Evolutionary conservation across 192 early-diverging fungal species (phyloP).

Genomic region (Podila clonocystis): DNA sequence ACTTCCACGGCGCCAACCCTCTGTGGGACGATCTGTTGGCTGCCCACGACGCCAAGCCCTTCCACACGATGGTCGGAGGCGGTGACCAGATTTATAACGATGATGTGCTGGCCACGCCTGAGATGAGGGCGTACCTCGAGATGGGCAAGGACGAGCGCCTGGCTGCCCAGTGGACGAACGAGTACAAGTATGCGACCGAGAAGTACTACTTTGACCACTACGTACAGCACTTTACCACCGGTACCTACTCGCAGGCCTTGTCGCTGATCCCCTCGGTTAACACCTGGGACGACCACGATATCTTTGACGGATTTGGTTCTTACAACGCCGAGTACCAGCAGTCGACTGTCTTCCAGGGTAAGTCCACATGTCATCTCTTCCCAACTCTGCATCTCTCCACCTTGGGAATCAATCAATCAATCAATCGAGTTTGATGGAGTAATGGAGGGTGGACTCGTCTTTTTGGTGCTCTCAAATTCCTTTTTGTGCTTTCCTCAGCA

Average conservation of each 20-base stretch:
- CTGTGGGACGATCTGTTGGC: conserved; percentile 77
- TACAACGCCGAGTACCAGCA: conserved; percentile 82
- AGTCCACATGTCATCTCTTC: conserved; percentile 4
- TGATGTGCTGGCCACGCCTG: conserved; percentile 50
- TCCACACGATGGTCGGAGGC: conserved; percentile 78
- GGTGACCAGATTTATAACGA: conserved; percentile 83
- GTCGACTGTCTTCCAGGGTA: conserved; percentile 76
- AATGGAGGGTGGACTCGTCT: neutral
- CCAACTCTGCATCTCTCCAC: neutral
- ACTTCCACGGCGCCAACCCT: conserved; percentile 58
- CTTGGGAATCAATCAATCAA: too few relatives aligned
- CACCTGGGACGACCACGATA: conserved; percentile 89
- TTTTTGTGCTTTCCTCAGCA: neutral
- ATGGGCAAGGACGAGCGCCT: conserved; percentile 24
- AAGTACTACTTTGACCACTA: conserved; percentile 80
- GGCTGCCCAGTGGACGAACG: conserved; percentile 22
- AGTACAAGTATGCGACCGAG: conserved; percentile 39
- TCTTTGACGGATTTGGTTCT: conserved; percentile 89
- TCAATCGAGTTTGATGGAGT: neutral
- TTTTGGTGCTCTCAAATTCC: conserved; percentile 1
- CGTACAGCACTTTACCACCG: conserved; percentile 65
- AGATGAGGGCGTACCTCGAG: conserved; percentile 29
- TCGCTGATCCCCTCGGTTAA: conserved; percentile 79
- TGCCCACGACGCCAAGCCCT: conserved; percentile 67
- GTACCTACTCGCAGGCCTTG: conserved; percentile 68